Percentiles rank a stretch among this genome's conserved stretches.
phyloP scores from a whole-genome alignment of 371 early-diverging fungal genomes.

The Chytridium lagenaria region DNA sequence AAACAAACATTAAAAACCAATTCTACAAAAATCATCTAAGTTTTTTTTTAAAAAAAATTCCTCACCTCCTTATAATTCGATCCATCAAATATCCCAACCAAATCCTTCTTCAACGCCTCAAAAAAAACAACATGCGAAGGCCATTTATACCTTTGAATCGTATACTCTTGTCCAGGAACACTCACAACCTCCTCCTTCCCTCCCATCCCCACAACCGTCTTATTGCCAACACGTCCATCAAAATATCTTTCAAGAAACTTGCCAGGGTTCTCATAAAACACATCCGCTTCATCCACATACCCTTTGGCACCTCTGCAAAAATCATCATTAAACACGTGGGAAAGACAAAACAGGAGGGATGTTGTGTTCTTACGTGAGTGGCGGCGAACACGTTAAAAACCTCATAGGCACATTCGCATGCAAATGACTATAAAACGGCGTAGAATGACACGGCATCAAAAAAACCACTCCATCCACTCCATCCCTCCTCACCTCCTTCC shows the following conservation, averaged over 20 bases:
- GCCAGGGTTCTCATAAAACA: conserved; percentile 76
- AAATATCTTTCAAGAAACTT: conserved; percentile 62
- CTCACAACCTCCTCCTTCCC: background rate
- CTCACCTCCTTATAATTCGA: conserved; percentile 63
- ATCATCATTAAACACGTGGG: too few relatives aligned
- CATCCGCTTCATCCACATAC: conserved; percentile 79
- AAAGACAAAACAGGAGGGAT: too few relatives aligned
- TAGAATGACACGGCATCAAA: conserved; percentile 96
- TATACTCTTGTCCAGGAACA: conserved; percentile 33
- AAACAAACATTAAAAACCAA: background rate
- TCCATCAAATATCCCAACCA: conserved; percentile 34
- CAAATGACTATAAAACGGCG: conserved; percentile 83
- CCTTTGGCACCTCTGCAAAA: conserved; percentile 31
- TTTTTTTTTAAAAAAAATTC: conserved; percentile 23
- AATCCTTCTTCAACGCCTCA: conserved; percentile 13
- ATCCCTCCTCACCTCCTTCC: conserved; percentile 49
- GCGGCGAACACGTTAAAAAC: conserved; percentile 93
- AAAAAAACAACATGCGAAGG: conserved; percentile 45
- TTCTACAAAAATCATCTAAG: background rate
- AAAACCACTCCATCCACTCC: conserved; percentile 62
- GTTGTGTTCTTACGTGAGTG: conserved; percentile 60
- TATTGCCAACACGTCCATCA: background rate
- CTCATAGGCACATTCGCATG: conserved; percentile 74
- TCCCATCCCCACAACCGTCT: background rate
- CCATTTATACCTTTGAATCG: conserved; percentile 48